phyloP scores from a whole-genome alignment of 2,329 filamentous ascomycete species.

The Fusarium cyanostomum region DNA sequence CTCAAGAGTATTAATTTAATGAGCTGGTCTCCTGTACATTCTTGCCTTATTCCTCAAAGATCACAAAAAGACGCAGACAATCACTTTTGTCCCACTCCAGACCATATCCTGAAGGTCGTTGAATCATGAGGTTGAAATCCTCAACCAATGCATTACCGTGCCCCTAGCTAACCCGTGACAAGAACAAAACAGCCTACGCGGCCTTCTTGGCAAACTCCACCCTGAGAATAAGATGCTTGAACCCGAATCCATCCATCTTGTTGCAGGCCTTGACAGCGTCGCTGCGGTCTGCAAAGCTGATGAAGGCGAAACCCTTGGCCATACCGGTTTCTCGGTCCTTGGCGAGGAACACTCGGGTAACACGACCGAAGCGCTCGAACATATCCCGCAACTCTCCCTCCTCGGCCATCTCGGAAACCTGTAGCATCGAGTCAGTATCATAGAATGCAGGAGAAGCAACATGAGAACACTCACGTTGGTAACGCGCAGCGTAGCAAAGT shows the following conservation, averaged over 20 bases:
- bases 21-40: conserved; percentile 3
- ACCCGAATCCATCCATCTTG: conserved; percentile 97
- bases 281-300: conserved; percentile 89
- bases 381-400: conserved; percentile 95
- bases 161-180: conserved; percentile 46
- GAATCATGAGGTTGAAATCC: conserved; percentile 43
- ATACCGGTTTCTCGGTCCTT: conserved; percentile 96
- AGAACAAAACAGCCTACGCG: conserved; percentile 48
- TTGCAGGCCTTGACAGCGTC: conserved; percentile 93
- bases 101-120: conserved; percentile 38
- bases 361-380: conserved; percentile 96
- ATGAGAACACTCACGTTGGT: conserved; percentile 81
- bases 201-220: conserved; percentile 89
- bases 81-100: conserved; percentile 37
- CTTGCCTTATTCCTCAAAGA: conserved; percentile 20
- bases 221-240: conserved; percentile 85
- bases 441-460: not conserved
- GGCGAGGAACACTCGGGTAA: conserved; percentile 96
- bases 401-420: conserved; percentile 97
- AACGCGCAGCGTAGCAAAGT: conserved; percentile 93
- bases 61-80: conserved; percentile 32
- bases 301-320: conserved; percentile 99
- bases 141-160: conserved; percentile 45
- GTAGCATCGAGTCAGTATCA: conserved; percentile 43
- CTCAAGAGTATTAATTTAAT: conserved; percentile 15